phyloP scores from a whole-genome alignment of 169 alveolate species.

The Amoebophrya sp. region DNA sequence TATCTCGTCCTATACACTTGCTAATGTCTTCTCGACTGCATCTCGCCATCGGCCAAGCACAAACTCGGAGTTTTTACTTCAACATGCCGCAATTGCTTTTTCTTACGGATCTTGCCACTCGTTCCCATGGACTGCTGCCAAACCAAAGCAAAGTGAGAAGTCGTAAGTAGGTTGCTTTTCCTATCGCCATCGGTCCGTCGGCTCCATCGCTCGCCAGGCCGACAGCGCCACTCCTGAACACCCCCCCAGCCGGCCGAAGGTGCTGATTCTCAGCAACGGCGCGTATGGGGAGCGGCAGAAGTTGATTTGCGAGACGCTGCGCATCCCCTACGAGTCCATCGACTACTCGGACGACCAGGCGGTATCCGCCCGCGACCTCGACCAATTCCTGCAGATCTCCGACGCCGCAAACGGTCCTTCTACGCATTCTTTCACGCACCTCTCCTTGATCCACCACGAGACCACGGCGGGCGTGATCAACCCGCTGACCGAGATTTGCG shows the following conservation, averaged over 20 bases:
- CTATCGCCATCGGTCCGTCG: neutral
- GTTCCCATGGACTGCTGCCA: no score
- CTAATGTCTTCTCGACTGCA: neutral
- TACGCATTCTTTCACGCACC: slow-evolving; percentile 35
- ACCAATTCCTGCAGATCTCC: slow-evolving; percentile 18
- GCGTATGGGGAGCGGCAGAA: slow-evolving; percentile 43
- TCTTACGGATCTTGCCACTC: no score
- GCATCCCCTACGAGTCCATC: slow-evolving; percentile 24
- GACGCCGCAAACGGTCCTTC: no score
- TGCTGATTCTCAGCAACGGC: slow-evolving; percentile 38
- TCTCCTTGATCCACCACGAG: slow-evolving; percentile 44
- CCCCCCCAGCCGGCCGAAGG: slow-evolving; percentile 29
- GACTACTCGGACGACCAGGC: slow-evolving; percentile 31
- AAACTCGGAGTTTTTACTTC: no score
- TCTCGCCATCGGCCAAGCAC: no score
- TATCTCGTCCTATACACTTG: neutral
- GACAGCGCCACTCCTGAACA: no score
- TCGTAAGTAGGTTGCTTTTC: neutral
- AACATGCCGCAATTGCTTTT: no score
- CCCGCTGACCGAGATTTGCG: slow-evolving; percentile 27
- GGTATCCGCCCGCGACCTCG: slow-evolving; percentile 21
- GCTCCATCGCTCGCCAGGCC: no score
- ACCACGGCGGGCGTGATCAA: slow-evolving; percentile 44
- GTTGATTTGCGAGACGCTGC: slow-evolving; percentile 31
- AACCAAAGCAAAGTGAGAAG: neutral